Evolutionary conservation across 371 early-diverging fungal genomes (phyloP).

Genomic region (Zychaea mexicana): DNA sequence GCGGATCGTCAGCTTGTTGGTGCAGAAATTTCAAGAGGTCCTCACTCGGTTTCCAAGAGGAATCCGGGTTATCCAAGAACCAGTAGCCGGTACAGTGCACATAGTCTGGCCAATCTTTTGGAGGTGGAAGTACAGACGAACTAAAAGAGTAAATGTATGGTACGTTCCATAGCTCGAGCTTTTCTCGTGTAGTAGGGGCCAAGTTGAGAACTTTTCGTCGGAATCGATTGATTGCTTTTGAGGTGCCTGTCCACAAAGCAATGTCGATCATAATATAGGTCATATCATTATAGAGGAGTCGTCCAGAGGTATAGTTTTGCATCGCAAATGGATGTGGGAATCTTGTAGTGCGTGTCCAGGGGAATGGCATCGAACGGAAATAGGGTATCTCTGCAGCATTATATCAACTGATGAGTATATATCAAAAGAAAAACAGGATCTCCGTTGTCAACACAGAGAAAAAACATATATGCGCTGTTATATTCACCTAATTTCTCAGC

Average conservation of each 20-base stretch:
- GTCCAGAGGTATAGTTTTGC: constrained; percentile 56
- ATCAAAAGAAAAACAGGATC: not conserved
- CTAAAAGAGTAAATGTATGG: constrained; percentile 82
- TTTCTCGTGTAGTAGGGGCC: constrained; percentile 52
- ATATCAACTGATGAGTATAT: too few relatives aligned
- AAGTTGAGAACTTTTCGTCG: constrained; percentile 58
- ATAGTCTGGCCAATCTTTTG: constrained; percentile 80
- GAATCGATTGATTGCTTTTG: constrained; percentile 66
- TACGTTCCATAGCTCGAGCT: constrained; percentile 56
- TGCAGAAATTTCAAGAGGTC: constrained; percentile 59
- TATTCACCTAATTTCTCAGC: constrained; percentile 65
- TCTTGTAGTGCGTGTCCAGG: constrained; percentile 74
- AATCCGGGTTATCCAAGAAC: constrained; percentile 74
- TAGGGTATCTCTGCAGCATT: constrained; percentile 61
- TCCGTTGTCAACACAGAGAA: not conserved
- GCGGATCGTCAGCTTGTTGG: constrained; percentile 36
- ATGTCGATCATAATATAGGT: constrained; percentile 78
- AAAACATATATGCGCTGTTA: not conserved
- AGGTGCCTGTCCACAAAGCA: constrained; percentile 71
- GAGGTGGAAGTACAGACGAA: constrained; percentile 66
- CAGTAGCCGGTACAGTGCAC: constrained; percentile 79
- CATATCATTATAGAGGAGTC: constrained; percentile 79
- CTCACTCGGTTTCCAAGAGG: constrained; percentile 59
- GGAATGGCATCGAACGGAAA: constrained; percentile 78
- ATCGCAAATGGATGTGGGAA: constrained; percentile 86